phyloP scores from a whole-genome alignment of 352 stramenopile species.

The Pythium rishiriense region DNA sequence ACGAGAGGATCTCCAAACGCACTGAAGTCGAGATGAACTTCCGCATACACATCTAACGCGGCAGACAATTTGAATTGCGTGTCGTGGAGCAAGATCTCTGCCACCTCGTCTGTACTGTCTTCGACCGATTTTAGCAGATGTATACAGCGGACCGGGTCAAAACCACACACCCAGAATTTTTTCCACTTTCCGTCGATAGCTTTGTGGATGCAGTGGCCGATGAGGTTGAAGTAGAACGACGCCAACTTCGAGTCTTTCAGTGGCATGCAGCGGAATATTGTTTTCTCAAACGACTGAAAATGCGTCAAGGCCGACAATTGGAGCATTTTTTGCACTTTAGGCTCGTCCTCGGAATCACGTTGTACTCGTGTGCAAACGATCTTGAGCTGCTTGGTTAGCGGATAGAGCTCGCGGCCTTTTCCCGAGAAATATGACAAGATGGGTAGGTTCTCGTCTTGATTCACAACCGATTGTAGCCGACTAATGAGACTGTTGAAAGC shows the following conservation, averaged over 20 bases:
- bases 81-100: conserved; percentile 78
- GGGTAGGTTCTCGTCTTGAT: conserved; percentile 68
- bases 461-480: conserved; percentile 73
- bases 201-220: conserved; percentile 75
- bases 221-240: conserved; percentile 61
- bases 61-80: conserved; percentile 65
- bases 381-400: conserved; percentile 69
- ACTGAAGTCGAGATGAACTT: conserved; percentile 44
- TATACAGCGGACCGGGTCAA: conserved; percentile 48
- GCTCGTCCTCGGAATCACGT: not conserved
- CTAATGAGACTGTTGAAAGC: conserved; percentile 59
- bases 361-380: conserved; percentile 34
- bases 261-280: conserved; percentile 61
- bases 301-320: conserved; percentile 75
- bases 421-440: conserved; percentile 59
- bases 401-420: conserved; percentile 78
- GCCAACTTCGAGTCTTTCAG: conserved; percentile 53
- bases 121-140: conserved; percentile 63
- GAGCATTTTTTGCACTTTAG: conserved; percentile 41
- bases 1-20: conserved; percentile 44
- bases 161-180: conserved; percentile 72
- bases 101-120: conserved; percentile 40
- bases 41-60: conserved; percentile 50
- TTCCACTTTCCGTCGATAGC: conserved; percentile 81
- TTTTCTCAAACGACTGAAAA: conserved; percentile 88